Evolutionary conservation across 2,329 filamentous ascomycete genomes (phyloP).

Genomic region (Stagonosporopsis rhizophila): DNA sequence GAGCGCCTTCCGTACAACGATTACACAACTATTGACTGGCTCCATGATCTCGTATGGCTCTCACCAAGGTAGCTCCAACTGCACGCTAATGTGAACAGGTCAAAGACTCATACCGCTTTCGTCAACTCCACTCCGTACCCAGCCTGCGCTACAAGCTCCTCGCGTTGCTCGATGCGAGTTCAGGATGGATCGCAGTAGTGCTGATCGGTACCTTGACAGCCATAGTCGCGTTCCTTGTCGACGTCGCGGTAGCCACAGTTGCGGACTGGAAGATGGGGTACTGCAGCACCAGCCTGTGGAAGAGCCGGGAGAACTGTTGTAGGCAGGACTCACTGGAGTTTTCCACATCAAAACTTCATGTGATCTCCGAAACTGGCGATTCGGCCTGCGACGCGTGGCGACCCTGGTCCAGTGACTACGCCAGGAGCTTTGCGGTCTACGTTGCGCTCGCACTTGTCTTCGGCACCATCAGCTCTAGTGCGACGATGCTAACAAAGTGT

Average conservation of each 20-base stretch:
- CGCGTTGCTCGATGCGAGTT: conserved; percentile 58
- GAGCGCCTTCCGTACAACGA: conserved; percentile 67
- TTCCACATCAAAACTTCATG: neutral
- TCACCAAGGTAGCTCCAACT: neutral
- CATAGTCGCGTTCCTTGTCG: conserved; percentile 63
- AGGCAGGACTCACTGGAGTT: conserved; percentile 14
- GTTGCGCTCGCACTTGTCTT: conserved; percentile 58
- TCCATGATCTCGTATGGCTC: conserved; percentile 61
- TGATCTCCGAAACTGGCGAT: conserved; percentile 23
- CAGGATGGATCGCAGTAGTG: conserved; percentile 64
- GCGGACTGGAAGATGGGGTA: conserved; percentile 66
- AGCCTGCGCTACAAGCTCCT: conserved; percentile 52
- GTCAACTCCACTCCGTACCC: conserved; percentile 53
- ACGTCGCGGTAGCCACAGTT: conserved; percentile 61
- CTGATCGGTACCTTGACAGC: conserved; percentile 64
- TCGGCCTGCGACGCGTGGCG: conserved; percentile 52
- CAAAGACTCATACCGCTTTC: conserved; percentile 64
- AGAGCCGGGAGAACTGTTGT: conserved; percentile 61
- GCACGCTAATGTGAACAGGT: conserved; percentile 47
- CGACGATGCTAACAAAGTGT: conserved; percentile 59
- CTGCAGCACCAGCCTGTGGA: conserved; percentile 56
- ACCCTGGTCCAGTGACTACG: conserved; percentile 54
- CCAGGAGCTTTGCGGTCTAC: conserved; percentile 56
- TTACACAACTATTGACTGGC: conserved; percentile 69
- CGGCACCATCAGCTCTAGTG: conserved; percentile 57